Conservation (phyloP, 2,329 filamentous ascomycete species). For the Penicillium sp. region DNA sequence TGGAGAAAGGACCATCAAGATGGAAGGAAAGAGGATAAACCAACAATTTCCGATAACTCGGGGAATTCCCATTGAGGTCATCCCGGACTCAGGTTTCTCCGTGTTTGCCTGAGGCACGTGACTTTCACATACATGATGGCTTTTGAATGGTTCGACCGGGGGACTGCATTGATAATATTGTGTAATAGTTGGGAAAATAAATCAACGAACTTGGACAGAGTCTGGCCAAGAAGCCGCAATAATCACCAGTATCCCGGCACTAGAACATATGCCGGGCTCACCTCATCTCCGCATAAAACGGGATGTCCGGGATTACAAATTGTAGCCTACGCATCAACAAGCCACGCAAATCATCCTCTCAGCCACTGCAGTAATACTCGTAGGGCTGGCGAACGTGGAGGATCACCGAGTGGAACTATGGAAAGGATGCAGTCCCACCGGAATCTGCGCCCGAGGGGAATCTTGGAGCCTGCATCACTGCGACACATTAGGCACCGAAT, state of each 20-base stretch:
- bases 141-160: too few species aligned
- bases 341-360: background rate
- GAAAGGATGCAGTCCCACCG: background rate
- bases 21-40: slow-evolving; percentile 20
- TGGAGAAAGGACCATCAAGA: slow-evolving; percentile 23
- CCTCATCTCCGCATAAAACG: background rate
- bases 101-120: slow-evolving; percentile 6
- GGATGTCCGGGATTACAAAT: background rate
- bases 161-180: too few species aligned
- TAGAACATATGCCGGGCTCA: too few species aligned
- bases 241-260: too few species aligned
- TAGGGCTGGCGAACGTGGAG: slow-evolving; percentile 6
- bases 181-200: too few species aligned
- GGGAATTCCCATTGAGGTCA: slow-evolving; percentile 15
- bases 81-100: slow-evolving; percentile 15
- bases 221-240: too few species aligned
- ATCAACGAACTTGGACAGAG: too few species aligned
- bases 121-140: background rate
- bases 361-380: background rate
- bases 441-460: background rate
- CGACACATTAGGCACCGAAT: background rate
- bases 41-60: slow-evolving; percentile 21
- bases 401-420: background rate
- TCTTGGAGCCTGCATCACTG: background rate
- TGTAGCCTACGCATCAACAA: background rate